These are phyloP conservation scores for Chenopodium album DNA, from an alignment of 148 eudicot species.

Conservation along the genomic window DNA sequence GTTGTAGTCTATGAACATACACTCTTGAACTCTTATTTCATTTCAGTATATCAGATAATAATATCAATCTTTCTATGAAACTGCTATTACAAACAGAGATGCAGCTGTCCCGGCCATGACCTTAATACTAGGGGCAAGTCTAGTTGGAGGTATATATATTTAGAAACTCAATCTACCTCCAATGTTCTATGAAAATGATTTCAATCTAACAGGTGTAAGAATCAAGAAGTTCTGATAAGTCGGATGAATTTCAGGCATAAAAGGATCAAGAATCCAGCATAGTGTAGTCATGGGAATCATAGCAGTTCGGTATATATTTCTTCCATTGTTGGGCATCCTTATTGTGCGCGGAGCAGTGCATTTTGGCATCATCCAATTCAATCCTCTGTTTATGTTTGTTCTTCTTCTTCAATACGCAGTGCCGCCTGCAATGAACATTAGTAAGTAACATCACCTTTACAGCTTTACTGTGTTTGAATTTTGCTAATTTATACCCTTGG, in stretches of 20 bases:
- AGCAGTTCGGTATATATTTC: constrained; percentile 46
- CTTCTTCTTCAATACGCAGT: constrained; percentile 68
- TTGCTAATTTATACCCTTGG: neutral
- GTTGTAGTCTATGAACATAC: neutral
- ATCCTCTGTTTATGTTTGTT: constrained; percentile 67
- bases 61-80: no score
- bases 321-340: constrained; percentile 53
- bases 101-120: constrained; percentile 72
- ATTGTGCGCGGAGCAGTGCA: constrained; percentile 49
- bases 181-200: neutral
- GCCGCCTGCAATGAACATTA: constrained; percentile 88
- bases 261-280: constrained; percentile 37
- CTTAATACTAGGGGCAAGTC: constrained; percentile 72
- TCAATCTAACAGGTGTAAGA: neutral
- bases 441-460: constrained; percentile 21
- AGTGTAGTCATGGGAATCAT: constrained; percentile 46
- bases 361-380: constrained; percentile 37
- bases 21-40: neutral
- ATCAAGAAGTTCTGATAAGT: neutral
- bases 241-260: constrained; percentile 35
- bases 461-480: neutral
- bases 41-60: no score
- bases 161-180: neutral
- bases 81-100: constrained; percentile 38
- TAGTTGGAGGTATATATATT: constrained; percentile 54